A percentile compares a stretch with the other conserved stretches of the same genome.
phyloP scores from a whole-genome alignment of 768 basidiomycete species.

The Wakefieldia striispora region DNA sequence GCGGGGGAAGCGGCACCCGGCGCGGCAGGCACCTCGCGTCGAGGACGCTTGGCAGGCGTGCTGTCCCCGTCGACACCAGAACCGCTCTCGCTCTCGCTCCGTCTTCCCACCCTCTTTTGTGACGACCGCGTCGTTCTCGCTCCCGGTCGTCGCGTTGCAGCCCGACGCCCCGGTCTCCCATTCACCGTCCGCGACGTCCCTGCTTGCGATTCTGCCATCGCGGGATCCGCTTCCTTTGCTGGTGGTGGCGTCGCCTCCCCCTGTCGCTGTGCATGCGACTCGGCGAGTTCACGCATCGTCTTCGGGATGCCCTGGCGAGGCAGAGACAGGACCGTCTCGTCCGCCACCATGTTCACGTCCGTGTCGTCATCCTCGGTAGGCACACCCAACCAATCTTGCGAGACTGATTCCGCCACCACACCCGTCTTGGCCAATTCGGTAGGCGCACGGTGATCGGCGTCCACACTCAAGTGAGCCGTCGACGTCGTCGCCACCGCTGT shows the following conservation, averaged over 20 bases:
- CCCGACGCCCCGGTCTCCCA: conserved; percentile 11
- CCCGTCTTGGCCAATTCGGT: background rate
- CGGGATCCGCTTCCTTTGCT: conserved; percentile 7
- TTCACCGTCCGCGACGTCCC: background rate
- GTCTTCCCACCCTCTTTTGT: conserved; percentile 27
- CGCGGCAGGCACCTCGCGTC: conserved; percentile 11
- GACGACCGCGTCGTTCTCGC: conserved; percentile 15
- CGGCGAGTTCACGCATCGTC: conserved; percentile 66
- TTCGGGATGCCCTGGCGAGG: conserved; percentile 38
- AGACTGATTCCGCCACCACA: background rate
- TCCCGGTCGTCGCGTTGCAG: background rate
- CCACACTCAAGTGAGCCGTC: background rate
- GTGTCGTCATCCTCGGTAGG: conserved; percentile 9
- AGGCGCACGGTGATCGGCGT: background rate
- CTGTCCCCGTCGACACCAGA: conserved; percentile 23
- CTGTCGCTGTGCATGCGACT: conserved; percentile 22
- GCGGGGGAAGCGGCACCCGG: background rate
- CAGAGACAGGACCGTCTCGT: conserved; percentile 13
- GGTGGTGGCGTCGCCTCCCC: conserved; percentile 22
- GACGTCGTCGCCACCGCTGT: conserved; percentile 11
- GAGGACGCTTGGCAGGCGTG: conserved; percentile 35
- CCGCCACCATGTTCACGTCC: conserved; percentile 7
- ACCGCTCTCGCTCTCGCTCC: conserved; percentile 21
- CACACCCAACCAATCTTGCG: conserved; percentile 5
- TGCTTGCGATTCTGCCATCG: conserved; percentile 1